These are phyloP conservation scores for Melanogaster broomeanus DNA, from an alignment of 768 basidiomycete species.

Conservation along the genomic window DNA sequence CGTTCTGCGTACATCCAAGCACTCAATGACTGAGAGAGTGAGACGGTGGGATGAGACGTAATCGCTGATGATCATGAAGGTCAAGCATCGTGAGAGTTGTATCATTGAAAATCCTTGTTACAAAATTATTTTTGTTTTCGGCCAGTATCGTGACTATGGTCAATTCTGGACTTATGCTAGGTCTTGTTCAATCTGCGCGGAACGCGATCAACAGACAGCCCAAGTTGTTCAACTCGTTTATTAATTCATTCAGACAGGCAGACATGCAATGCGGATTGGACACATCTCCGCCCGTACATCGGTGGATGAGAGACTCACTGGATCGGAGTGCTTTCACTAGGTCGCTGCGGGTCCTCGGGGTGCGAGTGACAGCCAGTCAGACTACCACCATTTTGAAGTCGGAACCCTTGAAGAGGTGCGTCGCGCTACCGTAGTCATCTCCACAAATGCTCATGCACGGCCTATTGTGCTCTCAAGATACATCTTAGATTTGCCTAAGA, in stretches of 20 bases:
- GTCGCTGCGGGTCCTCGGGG: slow-evolving; percentile 67
- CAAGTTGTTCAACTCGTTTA: slow-evolving; percentile 2
- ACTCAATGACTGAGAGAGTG: slow-evolving; percentile 11
- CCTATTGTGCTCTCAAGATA: slow-evolving; percentile 40
- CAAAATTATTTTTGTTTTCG: too few relatives aligned
- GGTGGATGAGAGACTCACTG: slow-evolving; percentile 52
- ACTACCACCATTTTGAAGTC: slow-evolving; percentile 59
- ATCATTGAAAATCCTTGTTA: not conserved
- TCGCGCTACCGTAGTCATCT: slow-evolving; percentile 5
- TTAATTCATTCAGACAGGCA: not conserved
- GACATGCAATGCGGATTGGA: slow-evolving; percentile 32
- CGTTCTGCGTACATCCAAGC: not conserved
- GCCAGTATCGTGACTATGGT: not conserved
- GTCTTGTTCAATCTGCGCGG: slow-evolving; percentile 7
- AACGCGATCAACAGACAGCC: slow-evolving; percentile 4
- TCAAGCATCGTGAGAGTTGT: not conserved
- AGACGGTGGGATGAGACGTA: slow-evolving; percentile 4
- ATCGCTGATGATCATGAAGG: not conserved
- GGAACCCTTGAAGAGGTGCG: slow-evolving; percentile 59
- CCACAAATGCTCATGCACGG: slow-evolving; percentile 9
- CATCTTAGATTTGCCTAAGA: slow-evolving; percentile 69
- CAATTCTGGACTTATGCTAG: slow-evolving; percentile 15
- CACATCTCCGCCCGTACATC: slow-evolving; percentile 48
- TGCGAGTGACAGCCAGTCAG: slow-evolving; percentile 57
- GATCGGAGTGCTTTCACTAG: slow-evolving; percentile 67